Conservation (phyloP, 805 yeast genomes). For the Candida incommunis region DNA sequence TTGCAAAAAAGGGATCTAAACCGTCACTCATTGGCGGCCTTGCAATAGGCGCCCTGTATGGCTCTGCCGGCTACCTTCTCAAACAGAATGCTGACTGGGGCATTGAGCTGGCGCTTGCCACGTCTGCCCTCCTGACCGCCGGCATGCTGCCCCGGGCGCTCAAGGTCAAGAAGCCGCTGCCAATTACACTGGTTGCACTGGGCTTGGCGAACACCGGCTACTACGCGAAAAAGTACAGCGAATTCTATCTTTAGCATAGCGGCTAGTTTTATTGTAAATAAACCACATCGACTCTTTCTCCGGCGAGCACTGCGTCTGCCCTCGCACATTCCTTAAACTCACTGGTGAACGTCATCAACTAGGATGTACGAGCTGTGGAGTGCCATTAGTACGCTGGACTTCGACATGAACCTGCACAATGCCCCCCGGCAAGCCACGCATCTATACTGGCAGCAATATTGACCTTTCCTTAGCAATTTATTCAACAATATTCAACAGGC, state of each 20-base stretch:
- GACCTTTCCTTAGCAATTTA: no score
- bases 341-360: no score
- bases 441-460: no score
- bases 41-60: conserved; percentile 23
- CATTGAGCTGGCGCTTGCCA: conserved; percentile 61
- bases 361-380: no score
- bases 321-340: no score
- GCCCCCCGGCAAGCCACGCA: no score
- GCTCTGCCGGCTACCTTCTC: conserved; percentile 44
- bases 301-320: no score
- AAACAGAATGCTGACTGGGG: conserved; percentile 66
- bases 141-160: conserved; percentile 65
- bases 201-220: conserved; percentile 55
- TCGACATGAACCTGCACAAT: no score
- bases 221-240: conserved; percentile 61
- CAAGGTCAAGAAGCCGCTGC: conserved; percentile 59
- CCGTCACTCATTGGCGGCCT: conserved; percentile 77
- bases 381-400: no score
- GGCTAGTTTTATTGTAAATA: neutral
- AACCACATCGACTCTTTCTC: neutral
- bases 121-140: conserved; percentile 48
- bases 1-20: conserved; percentile 48
- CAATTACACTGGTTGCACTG: conserved; percentile 44
- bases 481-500: no score
- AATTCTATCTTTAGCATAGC: conserved; percentile 33